Evolutionary conservation across 352 stramenopile genomes (phyloP), one percentile per base, ranked within the genome.

Genomic region (Globisporangium rhizosaccharum): DNA sequence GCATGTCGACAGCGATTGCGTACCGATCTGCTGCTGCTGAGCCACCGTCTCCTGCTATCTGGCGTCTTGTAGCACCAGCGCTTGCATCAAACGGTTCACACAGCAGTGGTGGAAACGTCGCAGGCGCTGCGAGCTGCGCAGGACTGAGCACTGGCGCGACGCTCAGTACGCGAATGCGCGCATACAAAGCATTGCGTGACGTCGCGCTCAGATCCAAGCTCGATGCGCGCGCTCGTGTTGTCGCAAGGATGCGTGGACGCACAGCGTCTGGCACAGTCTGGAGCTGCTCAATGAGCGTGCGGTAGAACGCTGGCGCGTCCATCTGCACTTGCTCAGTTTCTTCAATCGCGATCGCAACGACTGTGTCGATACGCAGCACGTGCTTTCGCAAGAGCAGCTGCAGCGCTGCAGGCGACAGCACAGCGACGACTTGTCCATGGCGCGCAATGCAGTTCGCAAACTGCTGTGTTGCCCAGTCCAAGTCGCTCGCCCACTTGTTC

Each of bases 271-370:
- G 18, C 12, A 48, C 5, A 37, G 4, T 18, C 25, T 63, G 61
- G 33, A 82, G 12, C 1, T 72, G 59, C 26, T 73, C 73, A 61
- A 75, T 70, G 12, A 68, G 54, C 39, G 60, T 23, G 0, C 56
- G 63, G 51, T 77, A 92, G 46, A 90, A 85, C 12, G 76, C 80
- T 42, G 83, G 83, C 52, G 82, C 55, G 55, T 78, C 69, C 2
- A 69, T 64, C 46, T 90, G 72, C 25, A 92, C 76, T 25, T 88
- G 59, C 54, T 94, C 82, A 18, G 72, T 85, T 37, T 69, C 66
- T 53, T 94, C 80, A 17, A 92, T 59, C 7, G 88, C 75, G 25
- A 94, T 33, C 9, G 90, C 52, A 9, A 54, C 59, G 17, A 94
- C 64, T 12, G 73, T 36, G 9, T 33, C n/a, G 0, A 83, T 51